phyloP scores from a whole-genome alignment of 2,329 filamentous ascomycete genomes.

The Blumeriella jaapii region DNA sequence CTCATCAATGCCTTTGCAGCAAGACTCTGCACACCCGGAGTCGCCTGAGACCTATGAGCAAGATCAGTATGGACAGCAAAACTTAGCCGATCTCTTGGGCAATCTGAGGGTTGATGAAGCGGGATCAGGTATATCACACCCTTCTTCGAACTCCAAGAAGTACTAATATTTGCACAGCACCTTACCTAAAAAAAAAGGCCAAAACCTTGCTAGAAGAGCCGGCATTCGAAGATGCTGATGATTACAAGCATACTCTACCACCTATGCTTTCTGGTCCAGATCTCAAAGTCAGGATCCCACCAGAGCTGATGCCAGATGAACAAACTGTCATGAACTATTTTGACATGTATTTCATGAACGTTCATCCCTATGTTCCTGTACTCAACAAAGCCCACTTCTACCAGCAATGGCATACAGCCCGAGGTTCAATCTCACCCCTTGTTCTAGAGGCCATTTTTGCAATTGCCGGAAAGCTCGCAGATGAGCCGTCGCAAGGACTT shows the following conservation, averaged over 20 bases:
- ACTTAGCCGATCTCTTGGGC: constrained; percentile 71
- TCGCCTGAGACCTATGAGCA: constrained; percentile 43
- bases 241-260: constrained; percentile 61
- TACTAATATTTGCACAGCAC: constrained; percentile 40
- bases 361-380: constrained; percentile 88
- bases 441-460: constrained; percentile 86
- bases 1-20: constrained; percentile 37
- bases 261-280: constrained; percentile 57
- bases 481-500: constrained; percentile 72
- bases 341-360: constrained; percentile 77
- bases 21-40: constrained; percentile 23
- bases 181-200: constrained; percentile 63
- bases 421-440: constrained; percentile 77
- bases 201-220: constrained; percentile 46
- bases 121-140: constrained; percentile 57
- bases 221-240: constrained; percentile 58
- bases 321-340: constrained; percentile 75
- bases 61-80: constrained; percentile 56
- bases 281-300: constrained; percentile 74
- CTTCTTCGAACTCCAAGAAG: not conserved
- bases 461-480: constrained; percentile 71
- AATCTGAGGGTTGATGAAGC: constrained; percentile 78
- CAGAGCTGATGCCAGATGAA: constrained; percentile 84
- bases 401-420: constrained; percentile 76
- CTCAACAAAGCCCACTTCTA: constrained; percentile 75